Percentiles rank a stretch among this genome's conserved stretches.
phyloP scores from a whole-genome alignment of 2,329 filamentous ascomycete species.

The Pseudogymnoascus sp. region DNA sequence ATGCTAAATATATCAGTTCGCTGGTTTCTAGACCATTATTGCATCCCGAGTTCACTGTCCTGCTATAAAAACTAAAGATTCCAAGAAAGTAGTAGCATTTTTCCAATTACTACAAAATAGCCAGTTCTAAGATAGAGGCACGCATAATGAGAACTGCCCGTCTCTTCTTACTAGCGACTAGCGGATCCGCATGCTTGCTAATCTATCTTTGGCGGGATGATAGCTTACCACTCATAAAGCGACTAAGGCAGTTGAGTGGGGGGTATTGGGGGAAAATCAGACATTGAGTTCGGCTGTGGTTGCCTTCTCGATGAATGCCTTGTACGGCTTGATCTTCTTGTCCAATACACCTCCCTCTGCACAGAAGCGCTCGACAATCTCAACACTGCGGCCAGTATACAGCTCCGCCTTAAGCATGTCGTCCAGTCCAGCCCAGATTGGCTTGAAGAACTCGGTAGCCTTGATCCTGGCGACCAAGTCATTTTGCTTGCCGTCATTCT shows the following conservation, averaged over 20 bases:
- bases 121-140: conserved; percentile 4
- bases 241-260: background rate
- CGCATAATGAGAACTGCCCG: background rate
- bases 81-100: background rate
- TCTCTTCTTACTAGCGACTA: background rate
- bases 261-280: background rate
- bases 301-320: conserved; percentile 23
- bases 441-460: conserved; percentile 63
- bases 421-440: conserved; percentile 63
- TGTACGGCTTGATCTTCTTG: conserved; percentile 39
- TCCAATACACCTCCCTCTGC: conserved; percentile 39
- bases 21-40: background rate
- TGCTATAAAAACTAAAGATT: background rate
- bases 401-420: conserved; percentile 55
- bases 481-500: conserved; percentile 66
- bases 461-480: conserved; percentile 75
- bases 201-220: background rate
- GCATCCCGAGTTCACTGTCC: background rate
- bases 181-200: background rate
- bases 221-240: background rate
- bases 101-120: background rate
- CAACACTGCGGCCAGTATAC: conserved; percentile 47
- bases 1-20: background rate
- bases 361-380: conserved; percentile 45
- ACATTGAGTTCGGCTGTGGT: conserved; percentile 20